These are phyloP conservation scores for Pseudomicrostroma phylloplanum DNA, from an alignment of 1,284 basidiomycete species.

Conservation along the genomic window DNA sequence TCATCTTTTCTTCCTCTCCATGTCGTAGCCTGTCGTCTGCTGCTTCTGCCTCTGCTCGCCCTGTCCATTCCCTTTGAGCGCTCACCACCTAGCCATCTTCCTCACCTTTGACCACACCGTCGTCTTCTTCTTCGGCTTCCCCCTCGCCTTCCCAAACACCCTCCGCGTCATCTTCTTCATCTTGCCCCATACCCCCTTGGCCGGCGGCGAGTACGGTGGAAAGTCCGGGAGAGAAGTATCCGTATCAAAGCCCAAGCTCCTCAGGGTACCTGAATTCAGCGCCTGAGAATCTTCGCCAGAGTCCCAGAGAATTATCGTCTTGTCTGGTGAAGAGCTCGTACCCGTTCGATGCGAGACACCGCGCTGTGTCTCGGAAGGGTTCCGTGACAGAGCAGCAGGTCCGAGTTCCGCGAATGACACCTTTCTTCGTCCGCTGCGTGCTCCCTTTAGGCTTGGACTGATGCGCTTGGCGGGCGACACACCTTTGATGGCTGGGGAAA, in stretches of 20 bases:
- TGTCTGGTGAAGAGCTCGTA: neutral
- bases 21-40: too few relatives aligned
- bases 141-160: neutral
- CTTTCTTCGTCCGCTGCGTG: neutral
- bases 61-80: too few relatives aligned
- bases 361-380: neutral
- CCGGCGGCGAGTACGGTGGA: neutral
- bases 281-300: neutral
- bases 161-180: constrained; percentile 1
- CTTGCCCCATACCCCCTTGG: neutral
- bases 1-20: too few relatives aligned
- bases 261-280: neutral
- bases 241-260: neutral
- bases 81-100: neutral
- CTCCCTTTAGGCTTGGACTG: neutral
- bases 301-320: neutral
- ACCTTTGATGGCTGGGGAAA: neutral
- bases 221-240: neutral
- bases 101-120: neutral
- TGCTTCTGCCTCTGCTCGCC: too few relatives aligned
- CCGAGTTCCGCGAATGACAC: neutral
- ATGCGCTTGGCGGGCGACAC: too few relatives aligned
- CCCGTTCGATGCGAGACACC: neutral
- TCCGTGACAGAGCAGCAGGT: neutral
- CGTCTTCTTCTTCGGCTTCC: constrained; percentile 2